Base-by-base conservation (phyloP, 805 yeast species). In the Myxozyma geophila region DNA sequence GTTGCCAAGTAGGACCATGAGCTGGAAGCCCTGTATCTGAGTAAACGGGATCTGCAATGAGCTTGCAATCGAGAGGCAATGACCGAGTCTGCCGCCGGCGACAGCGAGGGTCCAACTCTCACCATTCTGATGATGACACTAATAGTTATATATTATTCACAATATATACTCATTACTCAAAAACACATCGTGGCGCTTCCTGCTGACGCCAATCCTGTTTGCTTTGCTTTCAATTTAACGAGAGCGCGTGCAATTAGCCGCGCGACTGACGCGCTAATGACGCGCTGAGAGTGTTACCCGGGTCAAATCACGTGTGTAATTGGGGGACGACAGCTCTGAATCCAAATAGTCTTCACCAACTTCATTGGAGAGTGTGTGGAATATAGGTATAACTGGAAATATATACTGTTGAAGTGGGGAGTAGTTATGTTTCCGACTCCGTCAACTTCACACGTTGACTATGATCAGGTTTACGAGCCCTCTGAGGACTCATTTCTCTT, bases 401-500 rank as follows among this genome's bases (percentile, higher is more conserved):
- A 19, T 7, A 40, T 6, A 28, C 9, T 28, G 28, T 5, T 28
- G 28, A 28, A 28, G 28, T 28, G 28, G 13, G 13, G 19, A 39
- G 4, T 2, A 28, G 37, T 15, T 15, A 92, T 92, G 97, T 80
- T 90, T 2, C 87, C 95, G 5, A 92, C 98, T 0, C 98, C 98
- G 0, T 74, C 75, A 7, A 78, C 88, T 1, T 68, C 72, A 1
- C 75, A 79, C 19, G 81, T 87, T 19, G 88, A 88, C 71, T 83
- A 81, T 66, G 86, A 83, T n/a, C 82, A 81, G 69, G 96, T 93
- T 2, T 95, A 95, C 74, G 99, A 95, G 72, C 98, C 99, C 0
- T 84, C 96, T 0, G 99, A 95, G 71, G 99, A 95, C 77, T 85
- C 96, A 7, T 95, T 88, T 72, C 83, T 93, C 9, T 78, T 95